Conservation (phyloP, 106 monocot genomes). For the Platanthera guangdongensis region DNA sequence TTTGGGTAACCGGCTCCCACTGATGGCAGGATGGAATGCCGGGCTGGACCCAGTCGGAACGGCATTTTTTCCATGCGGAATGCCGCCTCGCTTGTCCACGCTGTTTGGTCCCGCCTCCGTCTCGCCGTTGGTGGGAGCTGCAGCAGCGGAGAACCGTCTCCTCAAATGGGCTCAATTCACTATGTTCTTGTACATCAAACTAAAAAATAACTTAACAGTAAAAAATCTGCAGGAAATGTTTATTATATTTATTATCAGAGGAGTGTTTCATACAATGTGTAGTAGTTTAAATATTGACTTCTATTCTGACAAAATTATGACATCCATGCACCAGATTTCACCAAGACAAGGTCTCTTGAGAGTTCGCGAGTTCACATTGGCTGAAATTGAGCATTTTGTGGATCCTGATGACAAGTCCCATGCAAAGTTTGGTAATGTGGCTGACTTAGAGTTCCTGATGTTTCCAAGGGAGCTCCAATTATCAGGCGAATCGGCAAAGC, state of each 20-base stretch:
- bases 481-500: conserved; percentile 47
- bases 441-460: conserved; percentile 77
- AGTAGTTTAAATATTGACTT: not conserved
- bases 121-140: too few relatives aligned
- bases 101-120: too few relatives aligned
- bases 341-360: conserved; percentile 97
- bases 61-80: too few relatives aligned
- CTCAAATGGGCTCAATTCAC: too few relatives aligned
- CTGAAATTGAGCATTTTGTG: conserved; percentile 98
- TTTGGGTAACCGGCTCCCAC: too few relatives aligned
- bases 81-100: too few relatives aligned
- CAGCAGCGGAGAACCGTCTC: too few relatives aligned
- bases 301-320: not conserved
- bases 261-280: not conserved
- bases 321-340: conserved; percentile 52
- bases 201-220: not conserved
- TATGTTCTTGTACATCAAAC: too few relatives aligned
- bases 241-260: not conserved
- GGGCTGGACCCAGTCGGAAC: too few relatives aligned
- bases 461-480: conserved; percentile 83
- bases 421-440: conserved; percentile 77
- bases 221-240: not conserved
- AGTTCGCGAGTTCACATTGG: conserved; percentile 91
- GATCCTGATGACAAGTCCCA: conserved; percentile 96
- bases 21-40: too few relatives aligned